Conservation (phyloP, 31 red algal genomes). For the Porphyra umbilicalis region DNA sequence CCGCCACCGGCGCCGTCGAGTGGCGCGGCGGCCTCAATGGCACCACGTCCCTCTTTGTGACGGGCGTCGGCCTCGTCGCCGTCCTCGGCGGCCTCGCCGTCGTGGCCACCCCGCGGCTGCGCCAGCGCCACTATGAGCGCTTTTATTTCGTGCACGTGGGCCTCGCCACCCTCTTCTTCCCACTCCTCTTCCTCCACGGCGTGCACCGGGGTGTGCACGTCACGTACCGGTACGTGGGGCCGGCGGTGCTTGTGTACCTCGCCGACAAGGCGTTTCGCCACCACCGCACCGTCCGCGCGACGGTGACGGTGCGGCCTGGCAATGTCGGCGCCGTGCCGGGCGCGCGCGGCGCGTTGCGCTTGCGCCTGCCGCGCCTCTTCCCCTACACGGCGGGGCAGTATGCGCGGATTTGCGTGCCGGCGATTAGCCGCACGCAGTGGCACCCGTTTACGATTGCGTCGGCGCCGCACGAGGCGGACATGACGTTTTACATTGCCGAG, state of each 20-base stretch:
- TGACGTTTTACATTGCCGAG: constrained; percentile 65
- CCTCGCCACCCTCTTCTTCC: constrained; percentile 37
- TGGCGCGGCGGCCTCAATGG: background rate
- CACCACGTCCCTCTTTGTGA: background rate
- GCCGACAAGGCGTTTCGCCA: constrained; percentile 23
- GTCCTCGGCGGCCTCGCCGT: constrained; percentile 31
- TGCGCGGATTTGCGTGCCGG: constrained; percentile 70
- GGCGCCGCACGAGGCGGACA: constrained; percentile 67
- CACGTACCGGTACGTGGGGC: constrained; percentile 59
- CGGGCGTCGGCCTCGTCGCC: constrained; percentile 28
- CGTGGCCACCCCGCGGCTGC: constrained; percentile 4
- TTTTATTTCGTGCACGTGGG: constrained; percentile 40
- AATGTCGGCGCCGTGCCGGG: constrained; percentile 1
- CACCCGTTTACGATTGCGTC: constrained; percentile 85
- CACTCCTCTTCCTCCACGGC: constrained; percentile 57
- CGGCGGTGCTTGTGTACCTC: constrained; percentile 5
- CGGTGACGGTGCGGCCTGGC: background rate
- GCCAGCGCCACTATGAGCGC: constrained; percentile 30
- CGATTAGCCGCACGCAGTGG: constrained; percentile 48
- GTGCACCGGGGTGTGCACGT: constrained; percentile 28
- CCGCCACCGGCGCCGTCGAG: background rate
- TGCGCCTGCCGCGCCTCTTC: constrained; percentile 59
- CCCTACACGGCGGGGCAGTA: constrained; percentile 76
- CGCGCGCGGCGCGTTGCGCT: constrained; percentile 23
- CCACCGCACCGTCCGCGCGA: constrained; percentile 14